Conservation (phyloP, 2,329 filamentous ascomycete species). For the Juglanconis sp. region DNA sequence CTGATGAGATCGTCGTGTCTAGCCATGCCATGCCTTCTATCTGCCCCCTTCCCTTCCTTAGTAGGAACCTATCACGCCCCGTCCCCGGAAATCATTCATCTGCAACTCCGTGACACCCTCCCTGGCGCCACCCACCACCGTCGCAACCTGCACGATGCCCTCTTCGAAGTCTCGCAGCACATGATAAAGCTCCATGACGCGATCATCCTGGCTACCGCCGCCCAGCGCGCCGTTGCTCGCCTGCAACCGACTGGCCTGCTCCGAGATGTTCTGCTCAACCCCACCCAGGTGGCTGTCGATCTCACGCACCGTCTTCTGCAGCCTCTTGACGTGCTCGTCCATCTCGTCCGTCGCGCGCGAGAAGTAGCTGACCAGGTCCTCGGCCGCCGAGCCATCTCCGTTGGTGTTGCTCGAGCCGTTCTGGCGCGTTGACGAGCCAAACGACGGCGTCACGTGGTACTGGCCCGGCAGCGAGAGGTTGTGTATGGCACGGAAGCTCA, state of each 20-base stretch:
- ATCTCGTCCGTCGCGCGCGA: constrained; percentile 62
- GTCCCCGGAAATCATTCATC: constrained; percentile 43
- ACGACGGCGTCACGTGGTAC: constrained; percentile 45
- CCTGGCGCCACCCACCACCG: constrained; percentile 55
- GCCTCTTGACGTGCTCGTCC: constrained; percentile 52
- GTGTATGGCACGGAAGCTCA: constrained; percentile 44
- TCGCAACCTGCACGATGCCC: constrained; percentile 61
- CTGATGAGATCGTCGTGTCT: too few species aligned
- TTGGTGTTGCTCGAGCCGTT: constrained; percentile 36
- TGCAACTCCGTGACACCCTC: constrained; percentile 60
- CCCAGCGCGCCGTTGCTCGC: constrained; percentile 35
- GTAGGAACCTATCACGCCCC: constrained; percentile 20
- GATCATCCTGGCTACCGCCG: constrained; percentile 39
- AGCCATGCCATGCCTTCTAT: not conserved
- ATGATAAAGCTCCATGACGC: constrained; percentile 49
- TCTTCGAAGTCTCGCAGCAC: constrained; percentile 64
- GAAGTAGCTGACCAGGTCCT: constrained; percentile 63
- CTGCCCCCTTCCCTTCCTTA: constrained; percentile 12
- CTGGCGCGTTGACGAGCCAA: constrained; percentile 33
- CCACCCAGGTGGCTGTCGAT: constrained; percentile 64
- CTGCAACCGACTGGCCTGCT: constrained; percentile 56
- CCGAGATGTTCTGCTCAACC: constrained; percentile 57
- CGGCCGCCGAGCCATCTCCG: constrained; percentile 41
- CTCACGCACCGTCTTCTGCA: constrained; percentile 57
- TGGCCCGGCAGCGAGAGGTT: constrained; percentile 46